Base-by-base conservation (phyloP, 257 asterid genomes). In the Agastache rugosa region DNA sequence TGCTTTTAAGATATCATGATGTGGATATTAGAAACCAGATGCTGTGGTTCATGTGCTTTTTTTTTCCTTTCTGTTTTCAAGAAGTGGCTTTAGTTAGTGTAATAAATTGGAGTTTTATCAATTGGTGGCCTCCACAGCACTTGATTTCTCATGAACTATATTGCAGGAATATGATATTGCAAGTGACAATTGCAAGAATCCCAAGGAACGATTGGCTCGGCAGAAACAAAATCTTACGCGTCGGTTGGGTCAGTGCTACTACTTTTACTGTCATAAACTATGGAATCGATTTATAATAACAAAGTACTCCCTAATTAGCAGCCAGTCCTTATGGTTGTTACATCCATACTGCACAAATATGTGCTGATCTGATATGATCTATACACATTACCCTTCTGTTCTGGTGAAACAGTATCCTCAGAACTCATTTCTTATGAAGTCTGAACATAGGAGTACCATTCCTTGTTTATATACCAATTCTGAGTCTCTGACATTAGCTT, bases 211-310 rank as follows among this genome's bases (percentile, higher is more conserved):
- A 73, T 81, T 95, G 85, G 91, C 91, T 72, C 88, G 97, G 39
- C 99, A 92, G 82, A 95, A 95, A 84, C 96, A 90, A 81, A 92
- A 90, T 80, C 94, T 92, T 78, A 89, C 77, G 75, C 97, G 96
- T 41, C 92, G 99, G 80, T 84, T 90, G 83, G 98, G 98, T 92
- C 76, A 85, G 96, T 85, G 80, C 35, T 71, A 67, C 51, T 63
- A 14, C 42, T 31, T 76, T 76, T 51, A n/a, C 60, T 63, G 42
- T 67, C 72, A 9, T 48, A 65, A 65, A 51, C 65, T 29, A 63
- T 25, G 39, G 63, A 47, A 42, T 42, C 44, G 61, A 50, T 50
- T 53, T 35, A 3, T 35, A 56, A 27, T 54, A 22, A 55, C 44
- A 20, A 35, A 27, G 3, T 17, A 22, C 22, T 58, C 71, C 27